phyloP scores from a whole-genome alignment of 257 asterid species.

The Penstemon newberryi region DNA sequence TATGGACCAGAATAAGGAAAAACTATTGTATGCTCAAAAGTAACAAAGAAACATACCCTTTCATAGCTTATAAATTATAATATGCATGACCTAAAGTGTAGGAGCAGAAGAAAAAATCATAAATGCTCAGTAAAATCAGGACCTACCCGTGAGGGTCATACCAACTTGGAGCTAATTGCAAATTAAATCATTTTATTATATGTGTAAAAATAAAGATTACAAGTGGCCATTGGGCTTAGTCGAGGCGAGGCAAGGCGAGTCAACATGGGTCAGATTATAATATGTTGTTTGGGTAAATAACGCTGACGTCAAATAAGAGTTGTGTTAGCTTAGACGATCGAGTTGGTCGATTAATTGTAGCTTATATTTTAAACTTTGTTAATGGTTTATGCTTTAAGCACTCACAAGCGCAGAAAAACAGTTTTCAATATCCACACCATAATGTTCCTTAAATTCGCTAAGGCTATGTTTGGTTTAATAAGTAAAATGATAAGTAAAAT shows the following conservation, averaged over 20 bases:
- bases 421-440: no score
- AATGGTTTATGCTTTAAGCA: no score
- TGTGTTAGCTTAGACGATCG: no score
- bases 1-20: neutral
- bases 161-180: slow-evolving; percentile 21
- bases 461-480: no score
- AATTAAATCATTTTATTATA: neutral
- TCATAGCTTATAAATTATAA: slow-evolving; percentile 6
- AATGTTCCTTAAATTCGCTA: no score
- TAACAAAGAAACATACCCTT: slow-evolving; percentile 7
- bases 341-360: no score
- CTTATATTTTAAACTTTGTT: no score
- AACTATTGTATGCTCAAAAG: neutral
- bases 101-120: slow-evolving; percentile 35
- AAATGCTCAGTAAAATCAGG: slow-evolving; percentile 31
- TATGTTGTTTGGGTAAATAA: neutral
- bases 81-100: slow-evolving; percentile 15
- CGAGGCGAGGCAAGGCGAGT: neutral
- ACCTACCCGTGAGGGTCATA: slow-evolving; percentile 23
- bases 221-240: neutral
- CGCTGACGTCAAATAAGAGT: no score
- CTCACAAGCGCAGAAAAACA: no score
- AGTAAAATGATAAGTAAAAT: no score
- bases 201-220: no score
- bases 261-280: neutral